A percentile compares a stretch with the other conserved stretches of the same genome.
These are phyloP conservation scores for Paramecium tetraurelia DNA, from an alignment of 73 alveolate genomes.

Conservation along the genomic window DNA sequence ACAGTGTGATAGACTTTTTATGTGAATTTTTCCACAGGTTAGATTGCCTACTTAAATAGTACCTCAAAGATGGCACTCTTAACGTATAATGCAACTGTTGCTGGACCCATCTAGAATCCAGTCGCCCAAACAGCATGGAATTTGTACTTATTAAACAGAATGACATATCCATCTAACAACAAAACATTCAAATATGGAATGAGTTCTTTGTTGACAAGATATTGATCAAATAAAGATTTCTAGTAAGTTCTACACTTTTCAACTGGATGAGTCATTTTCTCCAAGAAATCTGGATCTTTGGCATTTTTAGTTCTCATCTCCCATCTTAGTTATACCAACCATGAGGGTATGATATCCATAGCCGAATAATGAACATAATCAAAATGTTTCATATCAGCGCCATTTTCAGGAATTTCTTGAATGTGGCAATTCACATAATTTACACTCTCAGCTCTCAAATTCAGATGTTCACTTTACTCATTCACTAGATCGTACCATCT, in stretches of 20 bases:
- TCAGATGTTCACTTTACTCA: slow-evolving; percentile 45
- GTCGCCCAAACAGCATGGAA: slow-evolving; percentile 63
- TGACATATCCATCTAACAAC: slow-evolving; percentile 60
- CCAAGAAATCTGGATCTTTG: slow-evolving; percentile 58
- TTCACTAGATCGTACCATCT: slow-evolving; percentile 34
- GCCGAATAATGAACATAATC: slow-evolving; percentile 60
- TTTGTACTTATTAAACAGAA: slow-evolving; percentile 26
- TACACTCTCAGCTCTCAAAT: slow-evolving; percentile 57
- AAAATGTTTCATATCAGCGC: slow-evolving; percentile 71
- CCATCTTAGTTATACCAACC: slow-evolving; percentile 61
- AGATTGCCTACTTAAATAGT: slow-evolving; percentile 35
- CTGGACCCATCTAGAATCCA: slow-evolving; percentile 71
- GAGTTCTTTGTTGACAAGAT: slow-evolving; percentile 51
- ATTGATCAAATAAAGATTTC: slow-evolving; percentile 62
- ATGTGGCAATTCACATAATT: slow-evolving; percentile 63
- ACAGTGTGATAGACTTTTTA: slow-evolving; percentile 65
- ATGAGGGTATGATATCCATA: slow-evolving; percentile 52
- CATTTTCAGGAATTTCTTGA: slow-evolving; percentile 70
- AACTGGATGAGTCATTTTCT: slow-evolving; percentile 62
- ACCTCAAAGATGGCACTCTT: slow-evolving; percentile 66
- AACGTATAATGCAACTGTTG: slow-evolving; percentile 64
- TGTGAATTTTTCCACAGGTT: slow-evolving; percentile 62
- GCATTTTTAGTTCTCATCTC: slow-evolving; percentile 64
- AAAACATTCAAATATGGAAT: slow-evolving; percentile 55
- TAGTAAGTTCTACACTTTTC: slow-evolving; percentile 49